A percentile compares a stretch with the other conserved stretches of the same genome.
Conservation (phyloP, 1,139 yeast species). For the Taphrina communis region DNA sequence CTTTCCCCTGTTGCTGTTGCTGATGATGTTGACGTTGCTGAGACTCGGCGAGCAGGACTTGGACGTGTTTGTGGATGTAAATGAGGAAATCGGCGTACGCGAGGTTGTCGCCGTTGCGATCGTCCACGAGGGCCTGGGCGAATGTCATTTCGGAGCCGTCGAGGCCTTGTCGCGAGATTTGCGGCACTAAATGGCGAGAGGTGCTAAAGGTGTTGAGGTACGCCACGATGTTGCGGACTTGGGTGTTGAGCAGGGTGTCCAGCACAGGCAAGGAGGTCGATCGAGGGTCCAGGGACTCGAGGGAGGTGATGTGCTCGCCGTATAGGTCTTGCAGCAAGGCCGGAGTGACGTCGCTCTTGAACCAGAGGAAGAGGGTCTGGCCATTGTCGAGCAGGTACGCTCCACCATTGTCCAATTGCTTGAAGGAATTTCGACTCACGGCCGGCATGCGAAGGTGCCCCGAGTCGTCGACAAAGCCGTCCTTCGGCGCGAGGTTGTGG, state of each 20-base stretch:
- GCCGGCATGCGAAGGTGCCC: conserved; percentile 62
- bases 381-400: conserved; percentile 82
- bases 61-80: conserved; percentile 61
- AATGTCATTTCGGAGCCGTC: conserved; percentile 69
- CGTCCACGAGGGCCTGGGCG: conserved; percentile 72
- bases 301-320: conserved; percentile 61
- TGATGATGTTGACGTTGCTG: no score
- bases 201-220: conserved; percentile 54
- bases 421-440: conserved; percentile 57
- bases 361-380: conserved; percentile 64
- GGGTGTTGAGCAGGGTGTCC: conserved; percentile 70
- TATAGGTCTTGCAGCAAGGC: conserved; percentile 74
- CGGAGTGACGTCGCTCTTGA: conserved; percentile 73
- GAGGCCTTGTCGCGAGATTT: conserved; percentile 67
- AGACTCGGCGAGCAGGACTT: conserved; percentile 32
- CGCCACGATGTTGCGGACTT: conserved; percentile 67
- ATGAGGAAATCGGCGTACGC: conserved; percentile 67
- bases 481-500: conserved; percentile 65
- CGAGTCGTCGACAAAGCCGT: conserved; percentile 52
- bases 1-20: conserved; percentile 4
- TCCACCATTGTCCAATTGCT: conserved; percentile 67
- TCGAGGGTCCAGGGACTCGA: conserved; percentile 58
- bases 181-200: conserved; percentile 53
- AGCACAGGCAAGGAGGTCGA: conserved; percentile 71
- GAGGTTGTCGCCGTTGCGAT: conserved; percentile 62